phyloP scores from a whole-genome alignment of 1,284 basidiomycete genomes.

The Cronartium ribicola region DNA sequence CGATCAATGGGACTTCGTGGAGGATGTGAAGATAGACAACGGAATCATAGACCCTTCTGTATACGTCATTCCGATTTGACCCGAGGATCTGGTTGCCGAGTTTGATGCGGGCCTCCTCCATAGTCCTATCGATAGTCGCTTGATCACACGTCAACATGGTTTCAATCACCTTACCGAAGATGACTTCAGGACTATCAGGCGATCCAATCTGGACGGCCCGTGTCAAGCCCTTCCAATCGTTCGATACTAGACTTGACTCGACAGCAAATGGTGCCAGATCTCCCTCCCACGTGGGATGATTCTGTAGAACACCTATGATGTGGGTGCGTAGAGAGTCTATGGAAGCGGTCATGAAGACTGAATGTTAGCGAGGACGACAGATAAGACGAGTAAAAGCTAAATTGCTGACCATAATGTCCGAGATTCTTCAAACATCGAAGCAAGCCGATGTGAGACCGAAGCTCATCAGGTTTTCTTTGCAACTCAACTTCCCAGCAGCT shows the following conservation, averaged over 20 bases:
- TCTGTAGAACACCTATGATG: conserved; percentile 77
- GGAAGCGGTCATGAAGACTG: not conserved
- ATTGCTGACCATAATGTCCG: conserved; percentile 82
- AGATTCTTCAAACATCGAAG: conserved; percentile 87
- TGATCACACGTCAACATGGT: conserved; percentile 63
- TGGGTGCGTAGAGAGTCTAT: conserved; percentile 92
- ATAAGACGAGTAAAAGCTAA: not conserved
- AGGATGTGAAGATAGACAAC: conserved; percentile 80
- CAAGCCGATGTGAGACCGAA: conserved; percentile 82
- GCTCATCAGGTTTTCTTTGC: conserved; percentile 81
- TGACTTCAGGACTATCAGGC: conserved; percentile 60
- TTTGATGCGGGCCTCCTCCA: conserved; percentile 42
- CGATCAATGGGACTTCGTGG: conserved; percentile 79
- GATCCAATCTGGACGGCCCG: conserved; percentile 56
- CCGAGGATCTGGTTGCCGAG: conserved; percentile 78
- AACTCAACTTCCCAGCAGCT: conserved; percentile 99
- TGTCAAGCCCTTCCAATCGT: conserved; percentile 82
- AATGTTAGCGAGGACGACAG: conserved; percentile 30
- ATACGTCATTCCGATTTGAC: conserved; percentile 67
- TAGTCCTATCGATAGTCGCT: conserved; percentile 17
- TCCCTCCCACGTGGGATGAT: conserved; percentile 77
- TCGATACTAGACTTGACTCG: conserved; percentile 92
- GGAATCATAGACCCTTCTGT: conserved; percentile 80
- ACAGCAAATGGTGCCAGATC: conserved; percentile 77
- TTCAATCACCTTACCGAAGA: conserved; percentile 76